These are phyloP conservation scores for Chaetomium globosum DNA, from an alignment of 2,329 filamentous ascomycete genomes.

Conservation along the genomic window DNA sequence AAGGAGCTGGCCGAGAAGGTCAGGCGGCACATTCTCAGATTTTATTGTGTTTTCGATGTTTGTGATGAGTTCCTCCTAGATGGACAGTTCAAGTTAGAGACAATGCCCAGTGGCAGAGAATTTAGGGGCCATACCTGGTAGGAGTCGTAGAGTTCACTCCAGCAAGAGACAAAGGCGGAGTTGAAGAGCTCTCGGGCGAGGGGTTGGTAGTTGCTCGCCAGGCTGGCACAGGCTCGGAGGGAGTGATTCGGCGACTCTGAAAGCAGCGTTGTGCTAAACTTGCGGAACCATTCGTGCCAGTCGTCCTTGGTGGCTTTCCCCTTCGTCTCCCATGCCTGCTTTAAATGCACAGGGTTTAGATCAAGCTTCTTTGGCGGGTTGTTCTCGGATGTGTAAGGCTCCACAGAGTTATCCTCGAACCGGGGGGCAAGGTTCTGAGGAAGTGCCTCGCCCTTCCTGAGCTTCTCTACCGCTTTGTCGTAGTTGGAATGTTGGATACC, in stretches of 20 bases:
- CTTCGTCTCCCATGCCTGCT: slow-evolving; percentile 94
- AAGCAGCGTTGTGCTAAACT: slow-evolving; percentile 92
- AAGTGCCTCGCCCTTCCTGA: slow-evolving; percentile 92
- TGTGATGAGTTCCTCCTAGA: slow-evolving; percentile 79
- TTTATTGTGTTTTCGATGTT: slow-evolving; percentile 96
- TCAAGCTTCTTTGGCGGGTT: slow-evolving; percentile 84
- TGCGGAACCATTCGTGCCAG: slow-evolving; percentile 98
- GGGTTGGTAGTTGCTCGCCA: slow-evolving; percentile 89
- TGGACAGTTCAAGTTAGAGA: slow-evolving; percentile 1
- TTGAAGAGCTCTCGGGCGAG: slow-evolving; percentile 95
- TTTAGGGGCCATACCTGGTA: slow-evolving; percentile 64
- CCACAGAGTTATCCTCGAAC: slow-evolving; percentile 77
- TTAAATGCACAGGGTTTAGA: slow-evolving; percentile 96
- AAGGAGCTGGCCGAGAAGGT: slow-evolving; percentile 88
- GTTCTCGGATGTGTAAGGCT: slow-evolving; percentile 79
- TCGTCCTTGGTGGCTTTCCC: slow-evolving; percentile 98
- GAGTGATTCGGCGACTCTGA: slow-evolving; percentile 96
- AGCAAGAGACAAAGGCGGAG: slow-evolving; percentile 97
- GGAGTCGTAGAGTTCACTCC: slow-evolving; percentile 95
- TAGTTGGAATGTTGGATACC: slow-evolving; percentile 90
- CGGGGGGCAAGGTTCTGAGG: slow-evolving; percentile 89
- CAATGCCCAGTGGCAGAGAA: no score
- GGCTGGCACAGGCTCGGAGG: slow-evolving; percentile 84
- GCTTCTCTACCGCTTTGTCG: slow-evolving; percentile 84
- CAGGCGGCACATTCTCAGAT: slow-evolving; percentile 92